These are phyloP conservation scores for Moesziomyces sp. DNA, from an alignment of 1,284 basidiomycete species.

Conservation along the genomic window DNA sequence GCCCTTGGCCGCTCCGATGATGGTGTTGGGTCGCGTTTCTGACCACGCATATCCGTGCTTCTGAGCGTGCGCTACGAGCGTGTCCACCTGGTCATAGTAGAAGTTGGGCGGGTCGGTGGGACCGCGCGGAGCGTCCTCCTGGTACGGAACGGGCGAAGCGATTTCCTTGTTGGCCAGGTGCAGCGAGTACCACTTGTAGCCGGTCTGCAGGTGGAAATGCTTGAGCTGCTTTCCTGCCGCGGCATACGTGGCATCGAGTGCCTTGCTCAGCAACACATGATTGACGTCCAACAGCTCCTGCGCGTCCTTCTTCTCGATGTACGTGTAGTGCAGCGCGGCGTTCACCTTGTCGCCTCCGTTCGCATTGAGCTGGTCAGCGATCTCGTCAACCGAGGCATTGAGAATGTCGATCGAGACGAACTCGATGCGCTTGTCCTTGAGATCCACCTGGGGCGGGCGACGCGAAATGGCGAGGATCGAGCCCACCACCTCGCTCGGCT, in stretches of 20 bases:
- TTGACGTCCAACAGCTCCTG: constrained; percentile 42
- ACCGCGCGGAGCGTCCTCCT: constrained; percentile 31
- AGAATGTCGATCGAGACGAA: constrained; percentile 47
- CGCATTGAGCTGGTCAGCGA: constrained; percentile 25
- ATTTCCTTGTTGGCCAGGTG: constrained; percentile 43
- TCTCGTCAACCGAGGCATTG: constrained; percentile 27
- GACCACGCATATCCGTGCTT: constrained; percentile 47
- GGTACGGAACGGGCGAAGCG: constrained; percentile 38
- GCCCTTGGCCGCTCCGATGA: constrained; percentile 48
- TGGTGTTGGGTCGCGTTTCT: constrained; percentile 46
- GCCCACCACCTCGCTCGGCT: constrained; percentile 15
- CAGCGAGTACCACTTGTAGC: constrained; percentile 50
- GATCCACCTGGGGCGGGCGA: constrained; percentile 31
- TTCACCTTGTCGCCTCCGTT: constrained; percentile 32
- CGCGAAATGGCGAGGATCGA: constrained; percentile 37
- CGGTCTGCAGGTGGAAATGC: constrained; percentile 49
- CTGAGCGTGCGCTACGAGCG: constrained; percentile 32
- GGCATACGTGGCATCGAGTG: constrained; percentile 34
- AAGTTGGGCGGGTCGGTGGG: constrained; percentile 43
- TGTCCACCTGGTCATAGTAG: constrained; percentile 46
- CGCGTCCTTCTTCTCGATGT: constrained; percentile 45
- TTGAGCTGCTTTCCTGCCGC: constrained; percentile 28
- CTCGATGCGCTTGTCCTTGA: constrained; percentile 41
- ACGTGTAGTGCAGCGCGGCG: constrained; percentile 44
- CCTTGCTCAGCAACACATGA: constrained; percentile 36